phyloP scores from a whole-genome alignment of 441 rosid genomes.

The Pelargonium cotyledonis region DNA sequence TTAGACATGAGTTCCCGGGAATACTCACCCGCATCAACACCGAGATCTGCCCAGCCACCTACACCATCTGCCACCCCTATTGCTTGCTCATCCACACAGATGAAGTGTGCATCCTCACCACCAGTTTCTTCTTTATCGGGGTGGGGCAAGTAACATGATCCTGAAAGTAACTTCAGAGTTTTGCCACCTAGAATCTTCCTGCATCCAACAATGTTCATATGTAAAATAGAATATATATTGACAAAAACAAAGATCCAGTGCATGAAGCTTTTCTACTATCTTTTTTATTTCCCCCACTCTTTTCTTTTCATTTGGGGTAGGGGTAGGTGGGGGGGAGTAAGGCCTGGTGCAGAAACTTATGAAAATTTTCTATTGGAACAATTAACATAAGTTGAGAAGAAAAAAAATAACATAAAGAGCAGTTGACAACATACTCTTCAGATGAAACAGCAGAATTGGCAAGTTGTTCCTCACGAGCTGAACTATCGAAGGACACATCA shows the following conservation, averaged over 20 bases:
- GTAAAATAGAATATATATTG: not conserved
- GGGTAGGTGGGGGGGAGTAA: too few species aligned
- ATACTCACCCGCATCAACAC: slow-evolving; percentile 68
- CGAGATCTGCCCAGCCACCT: slow-evolving; percentile 93
- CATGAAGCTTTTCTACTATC: too few species aligned
- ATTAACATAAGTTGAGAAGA: not conserved
- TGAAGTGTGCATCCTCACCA: slow-evolving; percentile 87
- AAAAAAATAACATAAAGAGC: slow-evolving; percentile 5
- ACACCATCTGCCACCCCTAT: slow-evolving; percentile 92
- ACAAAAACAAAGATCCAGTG: not conserved
- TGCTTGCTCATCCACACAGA: slow-evolving; percentile 71
- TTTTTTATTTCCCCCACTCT: too few species aligned
- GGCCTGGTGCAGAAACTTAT: too few species aligned
- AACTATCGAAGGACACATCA: slow-evolving; percentile 57
- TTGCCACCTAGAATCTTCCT: slow-evolving; percentile 43
- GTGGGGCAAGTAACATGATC: slow-evolving; percentile 81
- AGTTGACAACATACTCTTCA: slow-evolving; percentile 44
- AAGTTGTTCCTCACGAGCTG: slow-evolving; percentile 30
- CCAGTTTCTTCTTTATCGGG: slow-evolving; percentile 92
- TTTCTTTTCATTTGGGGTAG: too few species aligned
- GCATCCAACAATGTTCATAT: not conserved
- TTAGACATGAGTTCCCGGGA: slow-evolving; percentile 84
- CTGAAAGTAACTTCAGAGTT: slow-evolving; percentile 57
- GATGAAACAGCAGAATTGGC: slow-evolving; percentile 39
- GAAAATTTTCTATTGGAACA: not conserved